Evolutionary conservation across 768 basidiomycete species (phyloP).

Genomic region (Agaricus sinodeliciosus): DNA sequence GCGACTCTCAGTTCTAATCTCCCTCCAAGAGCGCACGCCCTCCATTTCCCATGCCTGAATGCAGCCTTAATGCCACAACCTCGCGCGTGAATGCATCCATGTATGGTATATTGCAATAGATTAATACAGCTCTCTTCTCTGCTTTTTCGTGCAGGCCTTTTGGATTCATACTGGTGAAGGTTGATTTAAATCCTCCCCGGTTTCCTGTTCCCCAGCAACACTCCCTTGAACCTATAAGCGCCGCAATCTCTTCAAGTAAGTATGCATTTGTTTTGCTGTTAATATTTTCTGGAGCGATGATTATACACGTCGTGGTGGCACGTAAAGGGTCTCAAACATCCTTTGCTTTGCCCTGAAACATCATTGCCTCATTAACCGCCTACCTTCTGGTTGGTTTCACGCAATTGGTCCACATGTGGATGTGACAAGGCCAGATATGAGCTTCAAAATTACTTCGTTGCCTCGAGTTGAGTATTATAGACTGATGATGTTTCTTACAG

Average conservation of each 20-base stretch:
- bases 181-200: not conserved
- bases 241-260: slow-evolving; percentile 21
- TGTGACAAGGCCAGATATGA: slow-evolving; percentile 89
- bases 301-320: slow-evolving; percentile 68
- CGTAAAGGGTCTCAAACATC: slow-evolving; percentile 10
- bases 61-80: not conserved
- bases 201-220: too few relatives aligned
- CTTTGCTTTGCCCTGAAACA: slow-evolving; percentile 25
- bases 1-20: slow-evolving; percentile 11
- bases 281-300: slow-evolving; percentile 29
- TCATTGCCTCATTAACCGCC: slow-evolving; percentile 37
- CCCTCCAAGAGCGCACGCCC: not conserved
- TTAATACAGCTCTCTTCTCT: not conserved
- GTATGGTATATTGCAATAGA: slow-evolving; percentile 11
- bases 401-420: slow-evolving; percentile 43
- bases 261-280: slow-evolving; percentile 1
- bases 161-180: not conserved
- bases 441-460: slow-evolving; percentile 14
- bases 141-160: not conserved
- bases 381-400: slow-evolving; percentile 39
- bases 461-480: slow-evolving; percentile 3
- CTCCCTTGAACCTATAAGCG: too few relatives aligned
- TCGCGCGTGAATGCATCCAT: slow-evolving; percentile 7
- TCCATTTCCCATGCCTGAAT: not conserved
- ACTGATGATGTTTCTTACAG: not conserved